A percentile compares a stretch with the other conserved stretches of the same genome.
Evolutionary conservation across 208 protist species (phyloP).

Genomic region (Perkinsela sp.): DNA sequence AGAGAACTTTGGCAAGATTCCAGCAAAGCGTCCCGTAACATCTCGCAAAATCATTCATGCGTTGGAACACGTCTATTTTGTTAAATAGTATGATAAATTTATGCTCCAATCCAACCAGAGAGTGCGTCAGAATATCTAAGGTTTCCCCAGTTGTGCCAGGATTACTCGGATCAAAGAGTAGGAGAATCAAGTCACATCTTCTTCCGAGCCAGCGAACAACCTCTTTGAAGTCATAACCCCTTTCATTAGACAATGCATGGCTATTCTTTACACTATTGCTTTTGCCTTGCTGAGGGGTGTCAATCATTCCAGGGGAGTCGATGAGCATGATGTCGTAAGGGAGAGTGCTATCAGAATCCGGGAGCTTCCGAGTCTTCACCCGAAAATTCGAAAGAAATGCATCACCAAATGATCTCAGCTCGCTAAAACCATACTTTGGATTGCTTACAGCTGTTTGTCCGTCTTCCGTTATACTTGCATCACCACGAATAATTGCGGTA

Average conservation of each 20-base stretch:
- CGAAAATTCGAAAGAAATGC: slow-evolving; percentile 35
- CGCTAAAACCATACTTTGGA: slow-evolving; percentile 24
- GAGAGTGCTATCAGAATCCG: slow-evolving; percentile 8
- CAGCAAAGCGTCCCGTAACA: slow-evolving; percentile 64
- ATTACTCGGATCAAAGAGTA: slow-evolving; percentile 64
- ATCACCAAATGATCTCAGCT: slow-evolving; percentile 33
- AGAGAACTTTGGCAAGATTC: slow-evolving; percentile 61
- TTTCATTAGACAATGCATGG: slow-evolving; percentile 13
- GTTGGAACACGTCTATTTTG: slow-evolving; percentile 52
- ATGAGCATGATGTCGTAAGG: slow-evolving; percentile 40
- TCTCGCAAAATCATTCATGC: slow-evolving; percentile 49
- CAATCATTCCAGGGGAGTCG: slow-evolving; percentile 68
- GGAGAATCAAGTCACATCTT: slow-evolving; percentile 50
- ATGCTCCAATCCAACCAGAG: slow-evolving; percentile 40
- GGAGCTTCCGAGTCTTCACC: slow-evolving; percentile 28
- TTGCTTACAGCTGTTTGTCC: slow-evolving; percentile 36
- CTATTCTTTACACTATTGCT: slow-evolving; percentile 6
- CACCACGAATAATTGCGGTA: slow-evolving; percentile 34
- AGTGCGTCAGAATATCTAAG: slow-evolving; percentile 54
- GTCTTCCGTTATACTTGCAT: slow-evolving; percentile 25
- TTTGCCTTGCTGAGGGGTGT: slow-evolving; percentile 21
- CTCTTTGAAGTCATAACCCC: slow-evolving; percentile 57
- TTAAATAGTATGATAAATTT: slow-evolving; percentile 62
- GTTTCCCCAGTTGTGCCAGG: slow-evolving; percentile 63
- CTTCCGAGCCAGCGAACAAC: slow-evolving; percentile 51